Base-by-base conservation (phyloP, 1,284 basidiomycete genomes). In the Leccinum insolens region DNA sequence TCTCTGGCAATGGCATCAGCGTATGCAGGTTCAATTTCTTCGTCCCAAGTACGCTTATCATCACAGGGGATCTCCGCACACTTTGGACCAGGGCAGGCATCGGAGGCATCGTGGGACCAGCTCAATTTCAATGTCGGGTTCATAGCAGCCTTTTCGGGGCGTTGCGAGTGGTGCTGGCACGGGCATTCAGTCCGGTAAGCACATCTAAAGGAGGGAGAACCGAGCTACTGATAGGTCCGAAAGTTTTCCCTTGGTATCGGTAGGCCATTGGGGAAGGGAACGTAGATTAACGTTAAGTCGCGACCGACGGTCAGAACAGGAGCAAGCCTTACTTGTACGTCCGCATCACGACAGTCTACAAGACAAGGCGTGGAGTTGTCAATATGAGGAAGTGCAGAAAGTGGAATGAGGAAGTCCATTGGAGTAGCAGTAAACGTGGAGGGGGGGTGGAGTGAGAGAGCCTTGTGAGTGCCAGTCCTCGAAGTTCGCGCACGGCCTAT, bases 11-110 rank as follows among this genome's bases (percentile, higher is more conserved):
- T 34, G 28, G 52, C 28, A 0, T 73, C 46, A n/a, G 63, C 68
- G 20, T 65, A 69, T 58, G 70, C 68, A 15, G 67, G 76, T 31
- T 74, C 71, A 3, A 62, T 67, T 11, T 61, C 65, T 28, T 69
- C 46, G 15, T 11, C 46, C 46, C 17, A n/a, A 46, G 4, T 6
- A 46, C 9, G 46, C 46, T 46, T 46, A 46, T 46, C 46, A n/a
- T n/a, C 46, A 46, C n/a, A 46, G 9, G 46, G 46, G 9, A 46
- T n/a, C n/a, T 46, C n/a, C n/a, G 46, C 46, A n/a, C 17, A 5
- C n/a, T 46, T n/a, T 46, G 46, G 46, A 46, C 46, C 11, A 9
- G n/a, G 46, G 46, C 46, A n/a, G 46, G n/a, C 46, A 46, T 46
- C 46, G 3, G 46, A 46, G 46, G n/a, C 46, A 46, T 46, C 46